phyloP scores from a whole-genome alignment of 805 yeast genomes.

The Candida sithepensis region DNA sequence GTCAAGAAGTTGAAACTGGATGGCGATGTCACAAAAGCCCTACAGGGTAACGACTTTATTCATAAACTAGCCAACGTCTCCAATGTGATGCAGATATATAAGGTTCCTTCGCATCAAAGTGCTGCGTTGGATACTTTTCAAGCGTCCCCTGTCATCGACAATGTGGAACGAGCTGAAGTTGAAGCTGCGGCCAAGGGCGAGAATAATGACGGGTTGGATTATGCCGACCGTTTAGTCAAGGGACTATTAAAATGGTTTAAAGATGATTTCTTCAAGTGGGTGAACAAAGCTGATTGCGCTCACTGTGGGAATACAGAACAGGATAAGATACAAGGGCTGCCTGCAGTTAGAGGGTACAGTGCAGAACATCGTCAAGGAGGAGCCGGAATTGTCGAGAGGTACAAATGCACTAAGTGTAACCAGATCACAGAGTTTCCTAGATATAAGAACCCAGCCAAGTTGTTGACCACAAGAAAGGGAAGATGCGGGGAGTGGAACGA shows the following conservation, averaged over 20 bases:
- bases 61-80: conserved; percentile 10
- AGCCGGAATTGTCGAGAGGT: conserved; percentile 62
- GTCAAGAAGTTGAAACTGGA: conserved; percentile 1
- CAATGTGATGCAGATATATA: conserved; percentile 33
- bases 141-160: conserved; percentile 55
- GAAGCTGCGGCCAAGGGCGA: conserved; percentile 21
- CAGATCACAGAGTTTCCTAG: conserved; percentile 62
- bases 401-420: conserved; percentile 54
- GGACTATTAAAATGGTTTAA: conserved; percentile 70
- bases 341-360: conserved; percentile 39
- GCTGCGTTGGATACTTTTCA: conserved; percentile 62
- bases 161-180: conserved; percentile 28
- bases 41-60: conserved; percentile 10
- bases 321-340: conserved; percentile 35
- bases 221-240: conserved; percentile 55
- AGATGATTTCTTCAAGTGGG: conserved; percentile 79
- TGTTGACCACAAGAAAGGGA: conserved; percentile 64
- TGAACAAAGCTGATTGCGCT: conserved; percentile 62
- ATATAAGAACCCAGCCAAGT: conserved; percentile 60
- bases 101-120: conserved; percentile 43
- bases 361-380: conserved; percentile 44
- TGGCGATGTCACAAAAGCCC: background rate
- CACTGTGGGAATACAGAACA: conserved; percentile 43
- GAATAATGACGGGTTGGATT: conserved; percentile 20
- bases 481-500: conserved; percentile 97